Evolutionary conservation across 208 protist genomes (phyloP), one percentile per base, ranked within the genome.

Genomic region (Trypanosoma caninum): DNA sequence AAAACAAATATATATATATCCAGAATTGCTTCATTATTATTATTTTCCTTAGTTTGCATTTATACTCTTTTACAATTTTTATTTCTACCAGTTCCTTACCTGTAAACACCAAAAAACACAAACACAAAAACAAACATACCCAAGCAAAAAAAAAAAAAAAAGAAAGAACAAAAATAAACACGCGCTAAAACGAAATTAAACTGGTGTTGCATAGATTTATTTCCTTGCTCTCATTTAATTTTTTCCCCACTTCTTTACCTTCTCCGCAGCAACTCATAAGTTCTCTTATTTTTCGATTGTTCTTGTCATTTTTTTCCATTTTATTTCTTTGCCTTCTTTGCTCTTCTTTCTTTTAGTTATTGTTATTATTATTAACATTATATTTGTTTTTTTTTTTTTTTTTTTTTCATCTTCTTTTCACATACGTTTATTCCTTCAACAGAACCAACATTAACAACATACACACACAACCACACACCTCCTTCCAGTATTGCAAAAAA

Each of bases 291-390:
- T 38, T 14, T 38, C 13, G 13, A 38, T 38, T 38, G 13, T 38
- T 38, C 7, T 38, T 38, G 34, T 38, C 34, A 38, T 13, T 38
- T 38, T 38, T 38, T 13, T 38, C 34, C 7, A 14, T 13, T 13
- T 38, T 13, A 38, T 31, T 7, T 31, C 47, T 53, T 53, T 31
- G 20, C 9, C 23, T 13, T 53, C 20, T 22, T 13, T 7, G 7
- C 47, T 53, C 7, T 53, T 53, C 20, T 53, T 53, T 53, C 31
- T 53, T 53, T 53, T 34, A 10, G 7, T 53, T 34, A 33, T 34
- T 33, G 5, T 53, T 34, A n/a, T 23, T 33, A 5, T 31, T 22
- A 13, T n/a, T 22, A 11, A 25, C 25, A n/a, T 53, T 31, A 16
- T 53, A 22, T 33, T 23, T n/a, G 31, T 33, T 5, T 53, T 22